Conservation (phyloP, 192 early-diverging fungal species). For the Gorgonomyces haynaldii region DNA sequence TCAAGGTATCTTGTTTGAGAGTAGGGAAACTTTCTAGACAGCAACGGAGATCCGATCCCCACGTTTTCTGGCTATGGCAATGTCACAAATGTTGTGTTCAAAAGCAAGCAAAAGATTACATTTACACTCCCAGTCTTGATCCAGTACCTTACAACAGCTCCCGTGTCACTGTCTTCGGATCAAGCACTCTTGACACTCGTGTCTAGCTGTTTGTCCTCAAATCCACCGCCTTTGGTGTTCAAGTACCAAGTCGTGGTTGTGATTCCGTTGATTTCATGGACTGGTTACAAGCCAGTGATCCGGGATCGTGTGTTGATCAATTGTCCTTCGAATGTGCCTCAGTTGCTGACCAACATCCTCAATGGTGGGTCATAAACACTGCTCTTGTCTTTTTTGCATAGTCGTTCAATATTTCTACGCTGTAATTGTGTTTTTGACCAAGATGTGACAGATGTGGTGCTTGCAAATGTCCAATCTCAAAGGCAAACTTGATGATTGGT, state of each 20-base stretch:
- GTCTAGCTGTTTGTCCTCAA: neutral
- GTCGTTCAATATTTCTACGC: too few species aligned
- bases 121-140: neutral
- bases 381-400: too few species aligned
- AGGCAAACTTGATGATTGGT: constrained; percentile 52
- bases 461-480: constrained; percentile 78
- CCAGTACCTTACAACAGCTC: neutral
- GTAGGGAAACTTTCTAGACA: neutral
- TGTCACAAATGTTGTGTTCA: too few species aligned
- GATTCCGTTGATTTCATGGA: constrained; percentile 6
- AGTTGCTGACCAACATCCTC: too few species aligned
- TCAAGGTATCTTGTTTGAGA: too few species aligned
- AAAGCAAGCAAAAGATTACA: neutral
- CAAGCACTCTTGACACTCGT: neutral
- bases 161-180: neutral
- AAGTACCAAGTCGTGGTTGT: neutral
- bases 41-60: neutral
- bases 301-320: too few species aligned
- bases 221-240: neutral
- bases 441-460: constrained; percentile 26
- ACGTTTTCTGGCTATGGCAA: neutral
- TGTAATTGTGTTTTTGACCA: too few species aligned
- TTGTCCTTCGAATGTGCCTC: too few species aligned
- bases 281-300: too few species aligned
- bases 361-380: too few species aligned